phyloP scores from a whole-genome alignment of 1,139 yeast genomes.

The Zygoascus meyerae region DNA sequence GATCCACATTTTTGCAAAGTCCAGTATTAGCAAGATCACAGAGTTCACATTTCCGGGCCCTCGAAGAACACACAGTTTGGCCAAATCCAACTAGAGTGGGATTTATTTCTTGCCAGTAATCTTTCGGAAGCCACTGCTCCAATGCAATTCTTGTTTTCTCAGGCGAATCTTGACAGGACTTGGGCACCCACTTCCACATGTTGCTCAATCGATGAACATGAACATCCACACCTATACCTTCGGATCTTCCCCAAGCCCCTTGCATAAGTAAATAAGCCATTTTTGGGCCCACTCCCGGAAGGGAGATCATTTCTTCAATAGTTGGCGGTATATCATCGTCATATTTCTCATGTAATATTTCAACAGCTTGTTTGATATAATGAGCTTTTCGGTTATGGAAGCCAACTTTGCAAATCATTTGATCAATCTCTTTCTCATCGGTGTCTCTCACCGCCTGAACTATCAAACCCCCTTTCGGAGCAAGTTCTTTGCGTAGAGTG shows the following conservation, averaged over 20 bases:
- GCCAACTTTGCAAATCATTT: slow-evolving; percentile 72
- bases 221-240: slow-evolving; percentile 91
- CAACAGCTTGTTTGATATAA: slow-evolving; percentile 60
- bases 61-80: slow-evolving; percentile 76
- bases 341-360: slow-evolving; percentile 45
- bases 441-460: slow-evolving; percentile 41
- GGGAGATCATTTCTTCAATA: slow-evolving; percentile 54
- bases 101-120: slow-evolving; percentile 77
- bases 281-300: slow-evolving; percentile 96
- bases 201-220: slow-evolving; percentile 79
- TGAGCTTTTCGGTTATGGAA: slow-evolving; percentile 76
- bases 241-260: slow-evolving; percentile 66
- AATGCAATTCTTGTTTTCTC: slow-evolving; percentile 66
- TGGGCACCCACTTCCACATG: slow-evolving; percentile 71
- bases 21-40: slow-evolving; percentile 52
- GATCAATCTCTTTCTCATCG: slow-evolving; percentile 54
- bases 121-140: slow-evolving; percentile 68
- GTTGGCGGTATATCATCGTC: slow-evolving; percentile 58
- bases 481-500: slow-evolving; percentile 42
- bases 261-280: slow-evolving; percentile 84
- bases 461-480: slow-evolving; percentile 29
- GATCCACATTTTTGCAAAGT: slow-evolving; percentile 38
- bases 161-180: slow-evolving; percentile 44
- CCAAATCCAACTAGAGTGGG: slow-evolving; percentile 91
- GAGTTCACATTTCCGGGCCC: slow-evolving; percentile 66